phyloP scores from a whole-genome alignment of 2,329 filamentous ascomycete species.

The Fusarium sp. region DNA sequence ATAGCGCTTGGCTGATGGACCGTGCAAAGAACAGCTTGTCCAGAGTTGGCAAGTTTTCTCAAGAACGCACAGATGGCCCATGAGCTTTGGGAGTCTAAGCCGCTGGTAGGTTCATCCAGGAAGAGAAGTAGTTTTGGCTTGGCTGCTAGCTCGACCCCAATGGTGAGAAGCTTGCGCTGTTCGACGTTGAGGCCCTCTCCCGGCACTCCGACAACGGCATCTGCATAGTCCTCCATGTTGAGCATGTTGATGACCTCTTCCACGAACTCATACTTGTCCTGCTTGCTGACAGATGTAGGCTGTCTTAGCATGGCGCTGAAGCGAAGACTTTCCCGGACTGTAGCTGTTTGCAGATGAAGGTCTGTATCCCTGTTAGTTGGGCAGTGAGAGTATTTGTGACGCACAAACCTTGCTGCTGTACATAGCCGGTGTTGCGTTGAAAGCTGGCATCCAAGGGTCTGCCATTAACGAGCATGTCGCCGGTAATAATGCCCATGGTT shows the following conservation, averaged over 20 bases:
- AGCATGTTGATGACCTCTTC: slow-evolving; percentile 72
- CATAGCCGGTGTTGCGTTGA: slow-evolving; percentile 72
- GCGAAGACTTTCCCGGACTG: slow-evolving; percentile 62
- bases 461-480: slow-evolving; percentile 72
- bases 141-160: slow-evolving; percentile 65
- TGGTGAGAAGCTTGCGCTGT: slow-evolving; percentile 69
- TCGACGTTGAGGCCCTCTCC: slow-evolving; percentile 69
- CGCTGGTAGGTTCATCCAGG: slow-evolving; percentile 68
- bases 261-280: slow-evolving; percentile 69
- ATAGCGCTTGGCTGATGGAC: slow-evolving; percentile 65
- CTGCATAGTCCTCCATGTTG: slow-evolving; percentile 72
- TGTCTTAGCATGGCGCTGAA: slow-evolving; percentile 67
- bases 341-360: slow-evolving; percentile 63
- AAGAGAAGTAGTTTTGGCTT: slow-evolving; percentile 68
- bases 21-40: slow-evolving; percentile 63
- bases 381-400: rapidly evolving
- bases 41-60: slow-evolving; percentile 64
- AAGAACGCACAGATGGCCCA: slow-evolving; percentile 71
- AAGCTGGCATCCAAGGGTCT: slow-evolving; percentile 64
- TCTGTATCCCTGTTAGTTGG: slow-evolving; percentile 48
- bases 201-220: slow-evolving; percentile 70
- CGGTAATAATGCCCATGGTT: slow-evolving; percentile 68
- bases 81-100: slow-evolving; percentile 69
- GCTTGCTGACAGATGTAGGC: slow-evolving; percentile 59
- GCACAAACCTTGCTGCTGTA: slow-evolving; percentile 66